phyloP scores from a whole-genome alignment of 352 stramenopile genomes.

The Pythium guiyangense region DNA sequence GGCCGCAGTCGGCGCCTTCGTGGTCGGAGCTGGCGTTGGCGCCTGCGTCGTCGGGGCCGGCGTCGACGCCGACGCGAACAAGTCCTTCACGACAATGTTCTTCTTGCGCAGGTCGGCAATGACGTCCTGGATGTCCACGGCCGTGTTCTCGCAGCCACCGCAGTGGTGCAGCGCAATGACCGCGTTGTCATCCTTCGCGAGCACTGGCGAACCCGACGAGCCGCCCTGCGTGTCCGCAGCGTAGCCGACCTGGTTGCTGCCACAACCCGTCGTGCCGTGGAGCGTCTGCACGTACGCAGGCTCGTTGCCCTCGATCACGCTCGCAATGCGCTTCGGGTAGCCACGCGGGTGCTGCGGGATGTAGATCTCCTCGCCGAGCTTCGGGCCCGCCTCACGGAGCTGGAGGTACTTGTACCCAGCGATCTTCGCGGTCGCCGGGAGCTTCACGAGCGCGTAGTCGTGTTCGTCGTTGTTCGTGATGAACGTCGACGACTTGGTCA shows the following conservation, averaged over 20 bases:
- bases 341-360: constrained; percentile 49
- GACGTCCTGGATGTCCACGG: constrained; percentile 34
- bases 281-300: constrained; percentile 28
- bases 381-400: constrained; percentile 26
- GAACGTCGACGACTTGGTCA: constrained; percentile 38
- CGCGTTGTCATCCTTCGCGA: constrained; percentile 34
- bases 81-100: constrained; percentile 31
- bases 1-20: background rate
- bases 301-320: constrained; percentile 21
- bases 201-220: constrained; percentile 41
- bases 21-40: too few relatives aligned
- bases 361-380: constrained; percentile 50
- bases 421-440: constrained; percentile 28
- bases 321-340: constrained; percentile 48
- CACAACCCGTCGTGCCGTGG: constrained; percentile 24
- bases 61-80: constrained; percentile 14
- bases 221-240: constrained; percentile 40
- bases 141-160: constrained; percentile 41
- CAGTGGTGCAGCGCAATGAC: constrained; percentile 58
- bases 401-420: constrained; percentile 54
- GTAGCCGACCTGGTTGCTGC: constrained; percentile 34
- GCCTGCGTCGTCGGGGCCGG: background rate
- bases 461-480: constrained; percentile 28
- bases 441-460: constrained; percentile 60
- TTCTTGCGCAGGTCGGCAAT: constrained; percentile 28